These are phyloP conservation scores for Ceratocystis papillata DNA, from an alignment of 2,329 filamentous ascomycete genomes.

Conservation along the genomic window DNA sequence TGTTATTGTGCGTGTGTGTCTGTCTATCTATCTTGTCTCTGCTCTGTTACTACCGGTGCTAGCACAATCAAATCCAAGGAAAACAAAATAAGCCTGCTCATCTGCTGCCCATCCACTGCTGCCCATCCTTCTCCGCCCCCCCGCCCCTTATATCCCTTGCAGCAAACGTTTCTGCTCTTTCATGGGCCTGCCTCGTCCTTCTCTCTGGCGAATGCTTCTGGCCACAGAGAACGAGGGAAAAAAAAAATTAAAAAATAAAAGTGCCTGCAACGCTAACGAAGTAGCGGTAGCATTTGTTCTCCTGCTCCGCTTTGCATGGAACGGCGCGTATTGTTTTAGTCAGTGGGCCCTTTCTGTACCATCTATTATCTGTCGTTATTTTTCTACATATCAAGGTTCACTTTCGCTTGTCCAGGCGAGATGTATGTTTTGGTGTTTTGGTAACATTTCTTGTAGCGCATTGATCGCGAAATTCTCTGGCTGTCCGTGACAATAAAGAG, in stretches of 20 bases:
- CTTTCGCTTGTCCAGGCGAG: constrained; percentile 4
- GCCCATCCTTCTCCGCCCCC: neutral
- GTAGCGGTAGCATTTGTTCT: neutral
- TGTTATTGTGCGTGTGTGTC: neutral
- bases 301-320: neutral
- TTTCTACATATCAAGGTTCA: neutral
- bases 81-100: too few species aligned
- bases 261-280: too few species aligned
- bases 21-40: neutral
- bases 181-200: neutral
- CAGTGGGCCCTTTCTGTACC: neutral
- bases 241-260: too few species aligned
- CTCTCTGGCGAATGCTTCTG: neutral
- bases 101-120: neutral
- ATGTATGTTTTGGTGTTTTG: neutral
- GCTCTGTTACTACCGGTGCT: neutral
- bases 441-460: neutral
- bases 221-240: too few species aligned
- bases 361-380: neutral
- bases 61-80: too few species aligned
- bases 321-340: neutral
- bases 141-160: constrained; percentile 1
- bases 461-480: neutral
- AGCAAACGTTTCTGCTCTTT: constrained; percentile 4
- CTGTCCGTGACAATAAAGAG: neutral